phyloP scores from a whole-genome alignment of 768 basidiomycete species.

The Collybiopsis luxurians region DNA sequence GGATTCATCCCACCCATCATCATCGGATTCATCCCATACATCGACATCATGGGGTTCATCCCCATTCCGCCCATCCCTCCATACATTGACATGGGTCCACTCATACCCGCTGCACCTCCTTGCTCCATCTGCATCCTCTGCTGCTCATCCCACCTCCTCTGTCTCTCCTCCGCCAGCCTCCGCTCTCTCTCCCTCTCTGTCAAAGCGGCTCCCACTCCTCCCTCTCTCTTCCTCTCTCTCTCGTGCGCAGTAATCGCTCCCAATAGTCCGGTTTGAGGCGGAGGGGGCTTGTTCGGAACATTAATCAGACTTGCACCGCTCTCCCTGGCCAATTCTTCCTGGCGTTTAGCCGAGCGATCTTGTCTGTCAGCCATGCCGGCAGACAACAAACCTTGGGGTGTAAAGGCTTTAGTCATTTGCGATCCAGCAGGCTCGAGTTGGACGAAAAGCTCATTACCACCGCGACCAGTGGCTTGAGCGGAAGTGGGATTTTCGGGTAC shows the following conservation, averaged over 20 bases:
- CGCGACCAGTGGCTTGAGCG: background rate
- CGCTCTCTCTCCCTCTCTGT: slow-evolving; percentile 96
- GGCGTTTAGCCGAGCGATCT: slow-evolving; percentile 92
- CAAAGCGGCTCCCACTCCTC: slow-evolving; percentile 90
- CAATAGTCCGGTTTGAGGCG: slow-evolving; percentile 91
- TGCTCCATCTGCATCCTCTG: slow-evolving; percentile 88
- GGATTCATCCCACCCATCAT: slow-evolving; percentile 33
- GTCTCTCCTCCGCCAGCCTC: slow-evolving; percentile 86
- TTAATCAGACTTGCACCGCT: slow-evolving; percentile 90
- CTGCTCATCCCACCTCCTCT: slow-evolving; percentile 88
- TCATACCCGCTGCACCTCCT: slow-evolving; percentile 35
- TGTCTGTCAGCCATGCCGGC: slow-evolving; percentile 95
- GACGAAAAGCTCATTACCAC: slow-evolving; percentile 56
- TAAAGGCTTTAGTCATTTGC: slow-evolving; percentile 89
- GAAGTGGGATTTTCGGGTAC: slow-evolving; percentile 32
- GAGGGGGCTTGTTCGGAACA: slow-evolving; percentile 92
- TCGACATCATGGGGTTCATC: slow-evolving; percentile 16
- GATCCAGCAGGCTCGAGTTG: slow-evolving; percentile 70
- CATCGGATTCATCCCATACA: slow-evolving; percentile 32
- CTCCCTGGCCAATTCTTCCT: slow-evolving; percentile 92
- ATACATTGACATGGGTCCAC: slow-evolving; percentile 22
- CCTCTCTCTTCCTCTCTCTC: slow-evolving; percentile 89
- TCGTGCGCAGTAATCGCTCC: slow-evolving; percentile 97
- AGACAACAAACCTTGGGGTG: slow-evolving; percentile 90
- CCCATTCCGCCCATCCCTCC: slow-evolving; percentile 25